Conservation (phyloP, 768 basidiomycete genomes). For the Pisolithus orientalis region DNA sequence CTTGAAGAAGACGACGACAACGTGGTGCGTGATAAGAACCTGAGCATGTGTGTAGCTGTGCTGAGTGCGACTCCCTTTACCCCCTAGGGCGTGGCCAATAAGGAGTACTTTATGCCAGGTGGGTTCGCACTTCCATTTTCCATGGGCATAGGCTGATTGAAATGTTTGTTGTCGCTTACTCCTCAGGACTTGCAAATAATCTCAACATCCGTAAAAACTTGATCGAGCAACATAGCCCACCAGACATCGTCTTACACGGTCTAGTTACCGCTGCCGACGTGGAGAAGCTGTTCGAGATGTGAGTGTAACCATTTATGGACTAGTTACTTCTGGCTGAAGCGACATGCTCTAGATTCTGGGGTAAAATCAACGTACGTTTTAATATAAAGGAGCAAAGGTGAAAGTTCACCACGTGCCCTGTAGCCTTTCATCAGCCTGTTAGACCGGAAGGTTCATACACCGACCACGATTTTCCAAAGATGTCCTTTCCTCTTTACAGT, state of each 20-base stretch:
- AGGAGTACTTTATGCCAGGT: constrained; percentile 78
- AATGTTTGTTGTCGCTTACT: not conserved
- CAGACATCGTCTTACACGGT: constrained; percentile 77
- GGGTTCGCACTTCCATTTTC: not conserved
- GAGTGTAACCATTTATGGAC: constrained; percentile 22
- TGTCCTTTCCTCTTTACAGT: constrained; percentile 91
- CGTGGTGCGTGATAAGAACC: constrained; percentile 36
- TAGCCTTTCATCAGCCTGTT: constrained; percentile 67
- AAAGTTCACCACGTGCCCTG: constrained; percentile 2
- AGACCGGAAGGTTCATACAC: constrained; percentile 76
- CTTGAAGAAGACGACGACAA: constrained; percentile 57
- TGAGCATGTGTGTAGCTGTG: constrained; percentile 3
- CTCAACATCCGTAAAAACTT: constrained; percentile 61
- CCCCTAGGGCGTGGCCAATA: constrained; percentile 70
- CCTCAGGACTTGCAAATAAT: constrained; percentile 62
- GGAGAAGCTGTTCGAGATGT: constrained; percentile 82
- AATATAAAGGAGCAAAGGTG: not conserved
- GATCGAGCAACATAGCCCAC: constrained; percentile 74
- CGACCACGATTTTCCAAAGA: constrained; percentile 70
- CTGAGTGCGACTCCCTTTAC: constrained; percentile 6
- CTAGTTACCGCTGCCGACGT: constrained; percentile 74
- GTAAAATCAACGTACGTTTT: constrained; percentile 57
- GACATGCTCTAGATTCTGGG: constrained; percentile 51
- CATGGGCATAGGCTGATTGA: not conserved
- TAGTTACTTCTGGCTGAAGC: constrained; percentile 3